Percentiles rank a stretch among this genome's conserved stretches.
Evolutionary conservation across 495 filamentous ascomycete species (phyloP).

Genomic region (Aspergillus carlsbadensis): DNA sequence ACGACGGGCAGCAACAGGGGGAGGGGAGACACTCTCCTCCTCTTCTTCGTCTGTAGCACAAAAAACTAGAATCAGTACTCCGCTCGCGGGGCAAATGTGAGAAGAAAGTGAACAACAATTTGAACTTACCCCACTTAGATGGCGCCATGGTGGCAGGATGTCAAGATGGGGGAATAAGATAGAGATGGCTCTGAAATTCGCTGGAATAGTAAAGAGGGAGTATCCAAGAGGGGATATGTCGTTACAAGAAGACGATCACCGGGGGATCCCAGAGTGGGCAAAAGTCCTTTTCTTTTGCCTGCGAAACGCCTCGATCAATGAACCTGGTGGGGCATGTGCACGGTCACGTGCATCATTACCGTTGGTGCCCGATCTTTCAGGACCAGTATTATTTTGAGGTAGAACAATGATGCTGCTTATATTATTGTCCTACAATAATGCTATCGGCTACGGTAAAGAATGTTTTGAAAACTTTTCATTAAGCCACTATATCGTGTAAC

Average conservation of each 20-base stretch:
- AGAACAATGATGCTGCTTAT: not conserved
- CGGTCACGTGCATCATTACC: slow-evolving; percentile 15
- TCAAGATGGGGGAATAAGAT: slow-evolving; percentile 11
- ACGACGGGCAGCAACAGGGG: slow-evolving; percentile 59
- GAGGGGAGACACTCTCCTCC: slow-evolving; percentile 62
- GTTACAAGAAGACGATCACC: not conserved
- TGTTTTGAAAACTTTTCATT: slow-evolving; percentile 22
- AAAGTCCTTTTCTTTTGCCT: slow-evolving; percentile 6
- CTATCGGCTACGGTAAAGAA: too few relatives aligned
- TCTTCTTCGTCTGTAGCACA: slow-evolving; percentile 62
- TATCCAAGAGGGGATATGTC: not conserved
- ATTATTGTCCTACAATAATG: not conserved
- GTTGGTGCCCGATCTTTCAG: slow-evolving; percentile 18
- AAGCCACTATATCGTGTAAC: slow-evolving; percentile 23
- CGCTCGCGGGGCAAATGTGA: not conserved
- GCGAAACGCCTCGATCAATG: slow-evolving; percentile 6
- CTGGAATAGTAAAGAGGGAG: not conserved
- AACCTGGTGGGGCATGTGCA: slow-evolving; percentile 21
- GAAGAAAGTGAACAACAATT: slow-evolving; percentile 12
- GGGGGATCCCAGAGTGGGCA: slow-evolving; percentile 12
- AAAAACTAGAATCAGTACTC: slow-evolving; percentile 2
- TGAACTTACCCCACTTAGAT: slow-evolving; percentile 51
- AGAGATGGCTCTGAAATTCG: not conserved
- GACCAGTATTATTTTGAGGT: too few relatives aligned
- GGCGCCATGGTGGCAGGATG: slow-evolving; percentile 40